A percentile compares a stretch with the other conserved stretches of the same genome.
Evolutionary conservation across 2,329 filamentous ascomycete species (phyloP).

Genomic region (Didymella lethalis): DNA sequence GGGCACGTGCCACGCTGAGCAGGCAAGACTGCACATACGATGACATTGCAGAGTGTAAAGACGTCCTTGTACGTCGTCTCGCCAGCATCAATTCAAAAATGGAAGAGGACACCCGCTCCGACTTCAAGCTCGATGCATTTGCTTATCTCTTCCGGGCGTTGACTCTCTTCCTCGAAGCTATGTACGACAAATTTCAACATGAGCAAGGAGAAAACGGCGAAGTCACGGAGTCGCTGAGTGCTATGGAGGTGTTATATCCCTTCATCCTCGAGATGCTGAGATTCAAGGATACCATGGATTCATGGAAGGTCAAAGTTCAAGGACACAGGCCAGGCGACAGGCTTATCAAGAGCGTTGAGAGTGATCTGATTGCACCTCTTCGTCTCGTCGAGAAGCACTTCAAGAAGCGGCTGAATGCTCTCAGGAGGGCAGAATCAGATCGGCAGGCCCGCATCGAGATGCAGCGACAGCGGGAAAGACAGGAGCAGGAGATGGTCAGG

Average conservation of each 20-base stretch:
- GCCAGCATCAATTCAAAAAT: neutral
- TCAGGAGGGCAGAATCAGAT: conserved; percentile 19
- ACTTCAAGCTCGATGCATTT: conserved; percentile 42
- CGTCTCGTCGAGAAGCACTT: conserved; percentile 23
- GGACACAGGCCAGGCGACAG: conserved; percentile 28
- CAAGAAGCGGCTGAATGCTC: conserved; percentile 4
- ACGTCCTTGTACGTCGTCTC: conserved; percentile 23
- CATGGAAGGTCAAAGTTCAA: conserved; percentile 33
- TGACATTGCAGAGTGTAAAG: conserved; percentile 16
- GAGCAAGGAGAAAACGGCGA: conserved; percentile 10
- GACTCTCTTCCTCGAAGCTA: conserved; percentile 23
- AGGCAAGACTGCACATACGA: conserved; percentile 14
- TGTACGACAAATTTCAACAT: conserved; percentile 27
- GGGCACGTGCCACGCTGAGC: conserved; percentile 11
- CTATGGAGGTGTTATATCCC: conserved; percentile 29
- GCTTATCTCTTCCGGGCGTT: conserved; percentile 37
- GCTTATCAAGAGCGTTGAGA: conserved; percentile 35
- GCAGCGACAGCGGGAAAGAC: conserved; percentile 19
- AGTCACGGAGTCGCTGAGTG: conserved; percentile 18
- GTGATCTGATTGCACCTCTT: conserved; percentile 39
- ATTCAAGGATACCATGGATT: conserved; percentile 35
- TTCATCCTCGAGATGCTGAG: conserved; percentile 30
- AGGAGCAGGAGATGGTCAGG: conserved; percentile 10
- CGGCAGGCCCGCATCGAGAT: conserved; percentile 14
- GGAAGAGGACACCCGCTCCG: conserved; percentile 9